phyloP scores from a whole-genome alignment of 768 basidiomycete genomes.

The Suillus subaureus region DNA sequence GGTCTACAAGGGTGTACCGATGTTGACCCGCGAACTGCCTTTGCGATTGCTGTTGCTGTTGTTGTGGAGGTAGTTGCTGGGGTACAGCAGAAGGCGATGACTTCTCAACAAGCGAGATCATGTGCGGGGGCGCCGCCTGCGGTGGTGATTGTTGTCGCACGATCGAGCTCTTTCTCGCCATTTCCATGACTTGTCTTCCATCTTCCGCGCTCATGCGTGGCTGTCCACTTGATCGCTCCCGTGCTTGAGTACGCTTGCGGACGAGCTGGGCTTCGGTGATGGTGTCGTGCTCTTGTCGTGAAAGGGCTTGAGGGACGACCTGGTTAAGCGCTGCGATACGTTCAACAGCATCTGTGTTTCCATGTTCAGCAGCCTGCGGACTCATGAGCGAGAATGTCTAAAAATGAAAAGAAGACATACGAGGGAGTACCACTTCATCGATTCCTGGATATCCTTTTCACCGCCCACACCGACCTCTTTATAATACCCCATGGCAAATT shows the following conservation, averaged over 20 bases:
- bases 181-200: slow-evolving; percentile 50
- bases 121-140: not conserved
- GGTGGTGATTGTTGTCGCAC: slow-evolving; percentile 21
- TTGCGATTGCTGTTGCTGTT: not conserved
- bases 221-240: slow-evolving; percentile 51
- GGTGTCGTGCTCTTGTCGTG: slow-evolving; percentile 77
- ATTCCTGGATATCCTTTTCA: slow-evolving; percentile 57
- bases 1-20: slow-evolving; percentile 52
- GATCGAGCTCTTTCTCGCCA: slow-evolving; percentile 54
- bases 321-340: slow-evolving; percentile 71
- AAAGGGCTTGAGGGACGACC: slow-evolving; percentile 63
- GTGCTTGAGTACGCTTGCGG: slow-evolving; percentile 76
- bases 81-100: slow-evolving; percentile 9
- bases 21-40: slow-evolving; percentile 40
- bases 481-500: slow-evolving; percentile 97
- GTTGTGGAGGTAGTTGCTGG: slow-evolving; percentile 7
- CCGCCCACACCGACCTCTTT: slow-evolving; percentile 90
- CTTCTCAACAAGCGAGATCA: slow-evolving; percentile 19
- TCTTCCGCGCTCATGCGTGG: slow-evolving; percentile 33
- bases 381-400: slow-evolving; percentile 1
- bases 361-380: slow-evolving; percentile 69
- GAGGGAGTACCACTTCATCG: slow-evolving; percentile 77
- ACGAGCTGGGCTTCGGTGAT: slow-evolving; percentile 82
- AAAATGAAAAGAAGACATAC: slow-evolving; percentile 36
- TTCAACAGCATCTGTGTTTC: slow-evolving; percentile 78